A percentile compares a stretch with the other conserved stretches of the same genome.
phyloP scores from a whole-genome alignment of 352 stramenopile genomes.

The Phytophthora multivora region DNA sequence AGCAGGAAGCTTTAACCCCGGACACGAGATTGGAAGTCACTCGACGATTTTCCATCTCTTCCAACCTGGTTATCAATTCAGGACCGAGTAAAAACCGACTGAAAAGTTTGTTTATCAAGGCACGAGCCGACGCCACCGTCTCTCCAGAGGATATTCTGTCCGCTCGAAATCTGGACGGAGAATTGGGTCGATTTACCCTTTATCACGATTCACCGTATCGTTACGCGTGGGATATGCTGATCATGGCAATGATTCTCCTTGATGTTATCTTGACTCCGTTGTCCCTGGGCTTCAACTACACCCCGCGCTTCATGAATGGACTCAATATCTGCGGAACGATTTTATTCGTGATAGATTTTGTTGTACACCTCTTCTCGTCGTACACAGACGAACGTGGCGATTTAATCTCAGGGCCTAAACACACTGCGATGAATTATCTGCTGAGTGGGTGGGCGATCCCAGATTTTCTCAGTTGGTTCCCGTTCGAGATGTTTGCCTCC shows the following conservation, averaged over 20 bases:
- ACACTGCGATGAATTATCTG: slow-evolving; percentile 57
- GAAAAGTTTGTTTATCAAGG: slow-evolving; percentile 36
- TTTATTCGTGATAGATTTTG: slow-evolving; percentile 62
- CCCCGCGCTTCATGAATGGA: slow-evolving; percentile 19
- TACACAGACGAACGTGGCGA: slow-evolving; percentile 56
- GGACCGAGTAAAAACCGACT: slow-evolving; percentile 12
- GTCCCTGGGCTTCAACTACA: slow-evolving; percentile 52
- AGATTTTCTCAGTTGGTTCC: slow-evolving; percentile 76
- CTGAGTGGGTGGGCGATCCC: slow-evolving; percentile 57
- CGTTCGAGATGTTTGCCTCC: slow-evolving; percentile 52
- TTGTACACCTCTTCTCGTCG: slow-evolving; percentile 59
- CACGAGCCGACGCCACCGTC: slow-evolving; percentile 18
- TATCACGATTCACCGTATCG: slow-evolving; percentile 54
- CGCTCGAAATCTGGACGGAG: slow-evolving; percentile 36
- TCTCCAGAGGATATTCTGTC: slow-evolving; percentile 42
- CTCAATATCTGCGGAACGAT: slow-evolving; percentile 48
- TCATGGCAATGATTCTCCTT: slow-evolving; percentile 59
- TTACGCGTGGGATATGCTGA: slow-evolving; percentile 54
- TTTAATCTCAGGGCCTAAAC: slow-evolving; percentile 48
- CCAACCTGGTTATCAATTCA: slow-evolving; percentile 4
- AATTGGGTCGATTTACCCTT: slow-evolving; percentile 48
- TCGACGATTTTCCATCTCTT: slow-evolving; percentile 43
- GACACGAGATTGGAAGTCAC: slow-evolving; percentile 35
- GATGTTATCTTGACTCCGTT: slow-evolving; percentile 63
- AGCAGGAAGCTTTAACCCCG: neutral